These are phyloP conservation scores for Quercus ilex DNA, from an alignment of 306 rosid species.

Conservation along the genomic window DNA sequence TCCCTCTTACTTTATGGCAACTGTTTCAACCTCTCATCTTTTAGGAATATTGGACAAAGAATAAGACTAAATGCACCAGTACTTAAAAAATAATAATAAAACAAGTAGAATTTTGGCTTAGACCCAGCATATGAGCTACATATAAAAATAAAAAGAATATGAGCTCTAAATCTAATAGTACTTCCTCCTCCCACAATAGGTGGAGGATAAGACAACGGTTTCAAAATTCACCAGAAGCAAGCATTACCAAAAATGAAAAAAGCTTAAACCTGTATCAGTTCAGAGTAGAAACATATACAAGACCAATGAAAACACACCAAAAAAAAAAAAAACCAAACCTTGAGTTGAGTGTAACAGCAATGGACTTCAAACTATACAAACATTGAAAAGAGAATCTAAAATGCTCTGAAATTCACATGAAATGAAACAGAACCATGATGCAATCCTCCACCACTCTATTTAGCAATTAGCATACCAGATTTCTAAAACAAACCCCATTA, in stretches of 20 bases:
- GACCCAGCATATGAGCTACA: background rate
- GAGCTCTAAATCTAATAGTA: too few relatives aligned
- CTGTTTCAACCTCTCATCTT: background rate
- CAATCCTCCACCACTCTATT: too few relatives aligned
- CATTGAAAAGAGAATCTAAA: background rate
- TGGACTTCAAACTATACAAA: background rate
- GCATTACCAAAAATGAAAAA: too few relatives aligned
- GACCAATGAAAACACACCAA: background rate
- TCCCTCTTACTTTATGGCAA: background rate
- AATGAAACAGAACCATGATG: background rate
- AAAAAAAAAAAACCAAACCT: background rate
- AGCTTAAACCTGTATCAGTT: background rate
- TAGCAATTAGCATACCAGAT: too few relatives aligned
- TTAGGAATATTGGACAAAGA: background rate
- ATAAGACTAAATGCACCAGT: background rate
- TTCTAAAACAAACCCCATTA: too few relatives aligned
- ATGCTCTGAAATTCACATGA: background rate
- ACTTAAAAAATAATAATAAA: background rate
- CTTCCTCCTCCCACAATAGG: too few relatives aligned
- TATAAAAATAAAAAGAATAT: too few relatives aligned
- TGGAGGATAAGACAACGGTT: too few relatives aligned
- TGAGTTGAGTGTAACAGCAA: background rate
- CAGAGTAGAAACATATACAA: background rate
- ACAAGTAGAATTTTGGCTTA: background rate
- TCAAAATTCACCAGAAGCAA: too few relatives aligned